Base-by-base conservation (phyloP, 306 rosid species). In the Psophocarpus tetragonolobus region DNA sequence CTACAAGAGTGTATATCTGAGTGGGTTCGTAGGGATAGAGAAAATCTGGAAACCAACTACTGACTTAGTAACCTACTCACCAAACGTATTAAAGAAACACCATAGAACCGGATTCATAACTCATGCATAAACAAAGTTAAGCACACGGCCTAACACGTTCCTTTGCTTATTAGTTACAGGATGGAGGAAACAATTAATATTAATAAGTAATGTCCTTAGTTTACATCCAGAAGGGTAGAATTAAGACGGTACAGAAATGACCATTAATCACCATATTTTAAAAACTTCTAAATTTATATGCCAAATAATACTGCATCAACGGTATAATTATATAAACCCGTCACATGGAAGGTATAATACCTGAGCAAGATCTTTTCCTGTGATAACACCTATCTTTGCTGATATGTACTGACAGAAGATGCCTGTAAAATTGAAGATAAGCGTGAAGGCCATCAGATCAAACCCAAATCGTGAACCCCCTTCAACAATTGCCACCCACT, bases 351-450 rank as follows among this genome's bases (percentile, higher is more conserved):
- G 71, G 76, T 68, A 69, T 18, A 41, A 73, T 87, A 94, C 98
- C 98, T 90, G 86, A 39, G 96, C 97, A 88, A 94, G 98, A 89
- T 89, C 93, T 83, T 78, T 94, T 83, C 94, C 96, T 3, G 97
- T 91, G 73, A 87, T 83, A 62, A 90, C 87, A 56, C 91, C 97
- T 77, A 94, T 87, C 68, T 86, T 91, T 75, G 92, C 97, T 13
- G 98, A 90, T 74, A 90, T 67, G 82, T 87, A 91, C 62, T 94
- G 97, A 77, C 98, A 94, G 68, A 91, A 84, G 47, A 91, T 87
- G 48, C 97, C 98, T 66, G 91, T 92, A 47, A 91, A 82, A 83
- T 90, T 94, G 84, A 94, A 91, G 69, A 88, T 71, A 76, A 94
- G 87, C 81, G 85, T 83, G 68, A 91, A 76, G 4, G 80, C 86